phyloP scores from a whole-genome alignment of 2,329 filamentous ascomycete species.

The Curvularia verruculosa region DNA sequence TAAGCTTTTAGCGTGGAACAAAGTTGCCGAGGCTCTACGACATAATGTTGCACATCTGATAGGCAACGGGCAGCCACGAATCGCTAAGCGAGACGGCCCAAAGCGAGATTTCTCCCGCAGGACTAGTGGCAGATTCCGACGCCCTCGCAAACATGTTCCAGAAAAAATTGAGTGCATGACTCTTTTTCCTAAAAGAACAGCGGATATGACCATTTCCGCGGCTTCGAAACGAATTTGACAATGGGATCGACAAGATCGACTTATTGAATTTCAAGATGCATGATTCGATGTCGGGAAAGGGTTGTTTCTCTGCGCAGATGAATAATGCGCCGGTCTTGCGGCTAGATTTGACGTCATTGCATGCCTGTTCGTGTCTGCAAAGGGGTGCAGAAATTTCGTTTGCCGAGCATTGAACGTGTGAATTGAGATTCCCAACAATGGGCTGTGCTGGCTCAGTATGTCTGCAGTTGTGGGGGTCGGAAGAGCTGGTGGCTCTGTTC shows the following conservation, averaged over 20 bases:
- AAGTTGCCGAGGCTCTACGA: neutral
- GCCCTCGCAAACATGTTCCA: neutral
- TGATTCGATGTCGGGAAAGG: neutral
- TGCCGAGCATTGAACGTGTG: neutral
- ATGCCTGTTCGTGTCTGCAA: neutral
- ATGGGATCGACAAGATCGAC: slow-evolving; percentile 17
- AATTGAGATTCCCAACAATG: neutral
- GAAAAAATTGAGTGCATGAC: neutral
- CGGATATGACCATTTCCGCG: neutral
- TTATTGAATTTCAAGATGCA: neutral
- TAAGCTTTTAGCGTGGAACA: neutral
- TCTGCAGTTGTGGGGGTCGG: slow-evolving; percentile 36
- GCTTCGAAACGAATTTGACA: neutral
- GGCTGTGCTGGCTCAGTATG: slow-evolving; percentile 28
- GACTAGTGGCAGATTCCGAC: neutral
- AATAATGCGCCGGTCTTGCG: neutral
- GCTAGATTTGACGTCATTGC: neutral
- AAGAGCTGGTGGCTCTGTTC: slow-evolving; percentile 50
- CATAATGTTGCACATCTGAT: neutral
- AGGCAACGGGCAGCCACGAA: neutral
- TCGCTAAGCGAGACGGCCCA: neutral
- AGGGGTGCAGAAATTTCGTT: neutral
- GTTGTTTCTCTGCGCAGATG: neutral
- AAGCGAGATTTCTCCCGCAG: neutral
- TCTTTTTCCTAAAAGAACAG: neutral